Conservation (phyloP, 768 basidiomycete species). For the Tulasnella sp. region DNA sequence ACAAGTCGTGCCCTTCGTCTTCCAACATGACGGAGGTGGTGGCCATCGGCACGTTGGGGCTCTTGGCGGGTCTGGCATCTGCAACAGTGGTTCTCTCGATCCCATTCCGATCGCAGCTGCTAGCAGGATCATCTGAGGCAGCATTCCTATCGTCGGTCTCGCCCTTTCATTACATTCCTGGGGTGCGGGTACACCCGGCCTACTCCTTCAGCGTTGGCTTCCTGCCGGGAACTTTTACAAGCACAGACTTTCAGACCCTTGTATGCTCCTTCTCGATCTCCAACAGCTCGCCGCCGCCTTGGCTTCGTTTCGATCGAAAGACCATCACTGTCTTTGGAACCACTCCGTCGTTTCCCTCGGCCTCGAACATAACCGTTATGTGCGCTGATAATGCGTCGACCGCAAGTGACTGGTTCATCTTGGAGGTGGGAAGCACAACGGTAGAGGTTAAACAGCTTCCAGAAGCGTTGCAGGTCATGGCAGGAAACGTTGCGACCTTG, state of each 20-base stretch:
- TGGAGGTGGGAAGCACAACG: not conserved
- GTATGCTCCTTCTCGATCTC: not conserved
- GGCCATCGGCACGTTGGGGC: not conserved
- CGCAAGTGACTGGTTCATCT: conserved; percentile 1
- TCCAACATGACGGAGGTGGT: not conserved
- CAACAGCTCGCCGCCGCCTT: not conserved
- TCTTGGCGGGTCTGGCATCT: not conserved
- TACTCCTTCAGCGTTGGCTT: not conserved
- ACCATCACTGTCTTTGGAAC: not conserved
- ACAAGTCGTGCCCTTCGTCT: not conserved
- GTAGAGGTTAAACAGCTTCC: not conserved
- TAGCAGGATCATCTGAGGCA: not conserved
- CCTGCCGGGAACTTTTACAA: not conserved
- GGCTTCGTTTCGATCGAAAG: not conserved
- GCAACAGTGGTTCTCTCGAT: not conserved
- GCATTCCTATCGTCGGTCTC: not conserved
- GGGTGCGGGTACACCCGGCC: not conserved
- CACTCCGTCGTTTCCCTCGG: not conserved
- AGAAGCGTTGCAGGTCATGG: not conserved
- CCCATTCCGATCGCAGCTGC: not conserved
- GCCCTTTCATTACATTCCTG: not conserved
- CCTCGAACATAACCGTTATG: not conserved
- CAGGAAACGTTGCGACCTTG: not conserved
- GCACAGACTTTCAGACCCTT: not conserved
- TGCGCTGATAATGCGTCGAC: not conserved